Conservation (phyloP, 371 early-diverging fungal species). For the Encephalitozoon hellem region DNA sequence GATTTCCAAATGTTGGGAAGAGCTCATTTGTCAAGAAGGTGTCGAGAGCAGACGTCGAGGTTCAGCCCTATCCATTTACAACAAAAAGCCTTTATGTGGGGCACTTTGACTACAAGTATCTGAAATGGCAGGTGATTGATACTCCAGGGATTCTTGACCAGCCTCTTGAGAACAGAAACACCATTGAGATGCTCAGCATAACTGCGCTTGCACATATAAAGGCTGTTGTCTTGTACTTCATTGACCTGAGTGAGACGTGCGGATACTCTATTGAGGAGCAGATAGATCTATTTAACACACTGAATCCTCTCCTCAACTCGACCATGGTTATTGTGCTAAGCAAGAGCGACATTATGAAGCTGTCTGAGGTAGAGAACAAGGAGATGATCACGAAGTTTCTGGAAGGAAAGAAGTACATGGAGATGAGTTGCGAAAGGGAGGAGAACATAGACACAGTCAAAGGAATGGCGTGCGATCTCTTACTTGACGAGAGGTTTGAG, state of each 20-base stretch:
- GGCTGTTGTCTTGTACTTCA: constrained; percentile 90
- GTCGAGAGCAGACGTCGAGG: constrained; percentile 96
- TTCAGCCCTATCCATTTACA: constrained; percentile 99
- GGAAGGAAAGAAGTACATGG: constrained; percentile 65
- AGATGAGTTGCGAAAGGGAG: constrained; percentile 51
- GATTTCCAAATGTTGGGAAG: constrained; percentile 99
- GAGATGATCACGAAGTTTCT: constrained; percentile 67
- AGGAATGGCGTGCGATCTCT: constrained; percentile 55
- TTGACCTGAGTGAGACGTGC: constrained; percentile 95
- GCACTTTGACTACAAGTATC: constrained; percentile 98
- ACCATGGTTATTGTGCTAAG: constrained; percentile 87
- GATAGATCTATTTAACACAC: constrained; percentile 74
- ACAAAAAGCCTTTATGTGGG: constrained; percentile 98
- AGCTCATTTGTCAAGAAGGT: constrained; percentile 98
- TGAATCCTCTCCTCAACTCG: constrained; percentile 94
- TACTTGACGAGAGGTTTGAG: constrained; percentile 54
- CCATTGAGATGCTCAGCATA: constrained; percentile 99
- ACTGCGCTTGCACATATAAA: constrained; percentile 97
- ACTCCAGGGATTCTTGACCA: constrained; percentile 99
- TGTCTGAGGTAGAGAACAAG: constrained; percentile 67
- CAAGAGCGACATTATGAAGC: constrained; percentile 82
- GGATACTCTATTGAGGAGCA: constrained; percentile 92
- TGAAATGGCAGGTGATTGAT: constrained; percentile 97
- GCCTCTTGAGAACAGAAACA: constrained; percentile 94
- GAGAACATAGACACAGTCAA: constrained; percentile 55